Percentiles rank a stretch among this genome's conserved stretches.
These are phyloP conservation scores for Casuarina cunninghamiana DNA, from an alignment of 306 rosid species.

Conservation along the genomic window DNA sequence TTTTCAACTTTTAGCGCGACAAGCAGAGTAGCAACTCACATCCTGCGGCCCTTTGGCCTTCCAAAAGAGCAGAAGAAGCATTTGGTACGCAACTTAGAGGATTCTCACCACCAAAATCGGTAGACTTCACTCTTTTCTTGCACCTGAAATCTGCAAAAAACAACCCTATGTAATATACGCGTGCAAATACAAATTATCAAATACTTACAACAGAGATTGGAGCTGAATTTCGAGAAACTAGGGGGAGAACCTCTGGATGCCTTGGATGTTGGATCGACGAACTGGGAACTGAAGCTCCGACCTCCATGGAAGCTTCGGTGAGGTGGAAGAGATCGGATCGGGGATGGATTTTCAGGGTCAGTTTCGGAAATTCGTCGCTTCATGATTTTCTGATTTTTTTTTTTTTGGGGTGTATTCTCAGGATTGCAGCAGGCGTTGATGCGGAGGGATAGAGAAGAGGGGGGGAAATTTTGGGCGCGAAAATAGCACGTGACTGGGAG, in stretches of 20 bases:
- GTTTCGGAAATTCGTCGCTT: conserved; percentile 34
- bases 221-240: neutral
- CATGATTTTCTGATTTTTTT: conserved; percentile 20
- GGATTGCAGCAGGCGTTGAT: neutral
- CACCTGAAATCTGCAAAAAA: conserved; percentile 24
- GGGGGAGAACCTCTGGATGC: conserved; percentile 11
- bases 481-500: conserved; percentile 18
- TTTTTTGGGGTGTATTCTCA: neutral
- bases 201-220: too few species aligned
- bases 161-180: neutral
- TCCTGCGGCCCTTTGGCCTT: conserved; percentile 29
- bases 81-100: conserved; percentile 17
- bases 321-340: conserved; percentile 3
- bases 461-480: conserved; percentile 39
- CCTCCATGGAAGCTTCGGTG: conserved; percentile 15
- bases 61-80: conserved; percentile 19
- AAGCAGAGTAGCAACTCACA: neutral
- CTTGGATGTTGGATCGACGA: conserved; percentile 16
- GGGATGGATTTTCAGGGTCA: conserved; percentile 20
- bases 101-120: conserved; percentile 25
- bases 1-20: neutral
- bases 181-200: neutral
- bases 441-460: neutral
- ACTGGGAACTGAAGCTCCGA: conserved; percentile 21
- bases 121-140: conserved; percentile 30